Percentiles rank a stretch among this genome's conserved stretches.
These are phyloP conservation scores for Trypanosoma mega DNA, from an alignment of 208 protist genomes.

Conservation along the genomic window DNA sequence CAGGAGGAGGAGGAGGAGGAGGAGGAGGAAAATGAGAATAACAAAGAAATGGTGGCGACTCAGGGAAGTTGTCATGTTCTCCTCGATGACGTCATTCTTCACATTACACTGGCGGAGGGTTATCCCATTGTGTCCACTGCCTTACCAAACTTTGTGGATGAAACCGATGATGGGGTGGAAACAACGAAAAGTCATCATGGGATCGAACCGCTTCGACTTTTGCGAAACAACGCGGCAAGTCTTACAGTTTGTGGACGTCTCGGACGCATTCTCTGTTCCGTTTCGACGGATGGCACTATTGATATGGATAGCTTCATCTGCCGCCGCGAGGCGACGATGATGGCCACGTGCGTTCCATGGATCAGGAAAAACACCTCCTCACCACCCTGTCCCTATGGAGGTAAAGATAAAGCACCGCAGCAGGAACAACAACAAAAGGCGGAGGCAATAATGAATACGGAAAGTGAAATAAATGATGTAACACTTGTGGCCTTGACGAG, in stretches of 20 bases:
- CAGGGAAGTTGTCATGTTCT: conserved; percentile 51
- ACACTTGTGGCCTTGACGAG: conserved; percentile 21
- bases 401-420: neutral
- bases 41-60: too few species aligned
- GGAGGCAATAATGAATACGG: too few species aligned
- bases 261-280: conserved; percentile 39
- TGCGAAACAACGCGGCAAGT: conserved; percentile 11
- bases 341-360: conserved; percentile 17
- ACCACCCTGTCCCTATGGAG: neutral
- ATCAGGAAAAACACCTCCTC: too few species aligned
- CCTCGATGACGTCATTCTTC: conserved; percentile 59
- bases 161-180: neutral
- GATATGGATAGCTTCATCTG: conserved; percentile 38
- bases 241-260: conserved; percentile 44
- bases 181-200: too few species aligned
- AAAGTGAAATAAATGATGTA: neutral
- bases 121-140: conserved; percentile 43
- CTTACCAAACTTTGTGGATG: neutral
- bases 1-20: too few species aligned
- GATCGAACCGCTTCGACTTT: conserved; percentile 21
- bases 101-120: conserved; percentile 49
- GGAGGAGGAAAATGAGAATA: too few species aligned
- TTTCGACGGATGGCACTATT: conserved; percentile 56
- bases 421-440: too few species aligned
- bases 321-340: conserved; percentile 6